These are phyloP conservation scores for Nicotiana benthamiana DNA, from an alignment of 257 asterid species.

Conservation along the genomic window DNA sequence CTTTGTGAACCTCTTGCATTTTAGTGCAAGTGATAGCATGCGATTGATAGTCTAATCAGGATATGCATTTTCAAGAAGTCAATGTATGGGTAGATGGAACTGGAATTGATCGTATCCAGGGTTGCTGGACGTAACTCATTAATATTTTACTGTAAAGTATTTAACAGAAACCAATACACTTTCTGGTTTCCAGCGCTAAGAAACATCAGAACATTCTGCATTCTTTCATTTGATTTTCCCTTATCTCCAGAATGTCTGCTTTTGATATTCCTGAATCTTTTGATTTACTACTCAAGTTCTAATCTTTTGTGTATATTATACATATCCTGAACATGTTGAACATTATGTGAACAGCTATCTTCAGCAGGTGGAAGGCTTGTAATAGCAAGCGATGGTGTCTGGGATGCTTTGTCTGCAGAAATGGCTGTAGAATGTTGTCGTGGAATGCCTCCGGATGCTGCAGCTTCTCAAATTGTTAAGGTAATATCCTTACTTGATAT, in stretches of 20 bases:
- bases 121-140: neutral
- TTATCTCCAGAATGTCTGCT: neutral
- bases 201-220: neutral
- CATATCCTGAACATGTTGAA: neutral
- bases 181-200: neutral
- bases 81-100: neutral
- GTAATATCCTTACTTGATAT: conserved; percentile 1
- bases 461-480: conserved; percentile 69
- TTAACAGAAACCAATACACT: neutral
- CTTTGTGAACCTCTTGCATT: neutral
- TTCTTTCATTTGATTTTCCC: neutral
- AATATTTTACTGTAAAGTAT: neutral
- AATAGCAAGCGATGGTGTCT: conserved; percentile 84
- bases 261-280: neutral
- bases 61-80: neutral
- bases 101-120: neutral
- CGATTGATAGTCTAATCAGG: neutral
- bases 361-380: conserved; percentile 72
- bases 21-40: neutral
- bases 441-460: conserved; percentile 60
- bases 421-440: conserved; percentile 56
- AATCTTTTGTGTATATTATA: neutral
- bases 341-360: conserved; percentile 40
- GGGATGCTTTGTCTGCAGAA: conserved; percentile 73
- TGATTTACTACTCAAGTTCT: neutral